Percentiles rank a stretch among this genome's conserved stretches.
These are phyloP conservation scores for Sporothrix brasiliensis DNA, from an alignment of 2,329 filamentous ascomycete species.

Conservation along the genomic window DNA sequence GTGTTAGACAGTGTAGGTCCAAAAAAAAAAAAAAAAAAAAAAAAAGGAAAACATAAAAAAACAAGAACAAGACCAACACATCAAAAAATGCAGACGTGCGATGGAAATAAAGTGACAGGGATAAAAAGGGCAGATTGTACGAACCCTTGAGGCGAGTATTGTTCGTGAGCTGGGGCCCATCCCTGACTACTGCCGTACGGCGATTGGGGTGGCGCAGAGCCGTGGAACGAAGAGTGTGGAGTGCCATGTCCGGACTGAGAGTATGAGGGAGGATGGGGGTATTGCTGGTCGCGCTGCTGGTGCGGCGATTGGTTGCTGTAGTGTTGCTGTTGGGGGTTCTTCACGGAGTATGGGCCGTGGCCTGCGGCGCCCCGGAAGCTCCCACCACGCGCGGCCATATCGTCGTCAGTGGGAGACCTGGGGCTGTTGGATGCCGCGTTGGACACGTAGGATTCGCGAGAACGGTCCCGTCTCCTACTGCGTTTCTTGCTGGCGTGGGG, in stretches of 20 bases:
- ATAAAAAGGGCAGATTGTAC: conserved; percentile 35
- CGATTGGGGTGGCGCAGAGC: conserved; percentile 50
- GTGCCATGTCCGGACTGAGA: conserved; percentile 47
- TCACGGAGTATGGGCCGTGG: conserved; percentile 35
- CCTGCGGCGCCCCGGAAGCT: conserved; percentile 45
- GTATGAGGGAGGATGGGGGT: conserved; percentile 10
- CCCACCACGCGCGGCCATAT: conserved; percentile 51
- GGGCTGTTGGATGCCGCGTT: conserved; percentile 47
- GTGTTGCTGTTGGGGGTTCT: conserved; percentile 10
- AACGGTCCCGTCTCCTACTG: conserved; percentile 39
- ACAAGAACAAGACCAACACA: background rate
- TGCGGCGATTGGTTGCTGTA: conserved; percentile 23
- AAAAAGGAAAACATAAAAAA: conserved; percentile 24
- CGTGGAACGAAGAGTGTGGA: conserved; percentile 50
- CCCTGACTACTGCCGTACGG: conserved; percentile 48
- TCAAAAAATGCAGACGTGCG: background rate
- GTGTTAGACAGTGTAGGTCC: background rate
- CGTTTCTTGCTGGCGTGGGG: conserved; percentile 39
- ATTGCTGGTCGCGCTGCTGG: conserved; percentile 4
- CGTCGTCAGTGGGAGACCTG: conserved; percentile 54
- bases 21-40: background rate
- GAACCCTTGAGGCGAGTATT: conserved; percentile 49
- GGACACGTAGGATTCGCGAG: conserved; percentile 42
- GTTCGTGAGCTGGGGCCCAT: conserved; percentile 45
- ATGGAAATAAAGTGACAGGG: conserved; percentile 22